Conservation (phyloP, 148 eudicot genomes). For the Chenopodium formosanum region DNA sequence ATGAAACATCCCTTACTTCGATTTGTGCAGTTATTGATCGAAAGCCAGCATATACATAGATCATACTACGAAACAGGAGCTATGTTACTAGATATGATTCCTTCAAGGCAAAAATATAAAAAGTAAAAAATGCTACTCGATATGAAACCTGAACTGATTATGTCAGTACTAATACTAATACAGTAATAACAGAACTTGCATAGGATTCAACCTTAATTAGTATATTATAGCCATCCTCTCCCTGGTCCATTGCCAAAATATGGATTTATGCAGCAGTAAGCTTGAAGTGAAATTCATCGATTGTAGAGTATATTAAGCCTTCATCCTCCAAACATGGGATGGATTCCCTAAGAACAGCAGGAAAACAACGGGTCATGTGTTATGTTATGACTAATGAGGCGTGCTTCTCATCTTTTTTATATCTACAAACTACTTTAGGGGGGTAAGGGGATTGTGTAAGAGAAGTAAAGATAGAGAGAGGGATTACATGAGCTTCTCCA, state of each 20-base stretch:
- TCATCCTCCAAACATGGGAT: constrained; percentile 75
- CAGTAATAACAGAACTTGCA: too few relatives aligned
- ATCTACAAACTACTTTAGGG: background rate
- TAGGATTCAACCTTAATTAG: background rate
- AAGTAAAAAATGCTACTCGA: background rate
- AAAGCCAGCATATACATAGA: constrained; percentile 19
- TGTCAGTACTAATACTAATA: background rate
- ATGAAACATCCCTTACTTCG: background rate
- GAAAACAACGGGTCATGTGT: constrained; percentile 4
- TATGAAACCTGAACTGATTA: background rate
- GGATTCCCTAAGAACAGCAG: constrained; percentile 55
- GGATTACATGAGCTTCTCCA: constrained; percentile 64
- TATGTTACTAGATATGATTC: background rate
- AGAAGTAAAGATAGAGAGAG: constrained; percentile 8
- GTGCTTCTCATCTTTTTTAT: background rate
- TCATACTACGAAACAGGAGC: constrained; percentile 8
- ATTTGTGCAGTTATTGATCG: constrained; percentile 4
- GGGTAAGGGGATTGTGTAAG: background rate
- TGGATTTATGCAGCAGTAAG: constrained; percentile 37
- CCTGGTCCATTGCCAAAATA: background rate
- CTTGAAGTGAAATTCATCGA: constrained; percentile 87
- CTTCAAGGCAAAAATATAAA: too few relatives aligned
- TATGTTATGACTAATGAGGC: too few relatives aligned
- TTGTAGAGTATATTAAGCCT: constrained; percentile 84
- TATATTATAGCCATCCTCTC: background rate